Percentiles rank a stretch among this genome's conserved stretches.
Evolutionary conservation across 2,329 filamentous ascomycete genomes (phyloP).

Genomic region (Curvularia sp.): DNA sequence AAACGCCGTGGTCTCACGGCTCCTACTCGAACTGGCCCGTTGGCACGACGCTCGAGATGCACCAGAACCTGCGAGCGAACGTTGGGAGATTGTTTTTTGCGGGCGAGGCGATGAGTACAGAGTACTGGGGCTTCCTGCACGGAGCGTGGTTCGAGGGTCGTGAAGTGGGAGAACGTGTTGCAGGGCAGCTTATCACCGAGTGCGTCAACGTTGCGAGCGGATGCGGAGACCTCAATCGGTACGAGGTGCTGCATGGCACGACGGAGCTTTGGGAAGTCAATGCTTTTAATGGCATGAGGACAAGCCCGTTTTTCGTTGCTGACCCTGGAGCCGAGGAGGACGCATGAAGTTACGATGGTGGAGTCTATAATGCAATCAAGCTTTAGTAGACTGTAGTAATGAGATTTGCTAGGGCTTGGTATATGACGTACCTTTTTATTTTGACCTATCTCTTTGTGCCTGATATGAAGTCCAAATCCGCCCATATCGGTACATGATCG

Average conservation of each 20-base stretch:
- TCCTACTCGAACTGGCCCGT: conserved; percentile 74
- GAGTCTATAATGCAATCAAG: neutral
- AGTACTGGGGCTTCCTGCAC: conserved; percentile 72
- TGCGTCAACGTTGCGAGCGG: conserved; percentile 35
- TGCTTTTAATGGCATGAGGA: conserved; percentile 41
- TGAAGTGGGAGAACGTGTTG: conserved; percentile 44
- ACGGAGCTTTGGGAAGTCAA: conserved; percentile 39
- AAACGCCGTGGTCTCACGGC: conserved; percentile 61
- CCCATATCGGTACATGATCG: conserved; percentile 63
- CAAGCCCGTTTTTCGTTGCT: conserved; percentile 36
- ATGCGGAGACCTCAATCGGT: conserved; percentile 39
- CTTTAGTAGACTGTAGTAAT: neutral
- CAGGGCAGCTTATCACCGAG: conserved; percentile 34
- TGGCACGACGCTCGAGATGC: conserved; percentile 68
- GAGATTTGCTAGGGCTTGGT: neutral
- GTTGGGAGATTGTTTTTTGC: conserved; percentile 68
- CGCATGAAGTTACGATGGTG: neutral
- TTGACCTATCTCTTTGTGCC: neutral
- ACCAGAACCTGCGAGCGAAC: conserved; percentile 73
- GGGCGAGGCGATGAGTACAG: conserved; percentile 67
- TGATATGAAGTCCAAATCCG: conserved; percentile 32
- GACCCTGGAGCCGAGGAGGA: neutral
- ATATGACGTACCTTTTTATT: neutral
- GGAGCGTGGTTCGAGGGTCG: conserved; percentile 49
- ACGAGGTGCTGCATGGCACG: conserved; percentile 44